Conservation (phyloP, 140 eudicot species). For the Eryngium alpinum region DNA sequence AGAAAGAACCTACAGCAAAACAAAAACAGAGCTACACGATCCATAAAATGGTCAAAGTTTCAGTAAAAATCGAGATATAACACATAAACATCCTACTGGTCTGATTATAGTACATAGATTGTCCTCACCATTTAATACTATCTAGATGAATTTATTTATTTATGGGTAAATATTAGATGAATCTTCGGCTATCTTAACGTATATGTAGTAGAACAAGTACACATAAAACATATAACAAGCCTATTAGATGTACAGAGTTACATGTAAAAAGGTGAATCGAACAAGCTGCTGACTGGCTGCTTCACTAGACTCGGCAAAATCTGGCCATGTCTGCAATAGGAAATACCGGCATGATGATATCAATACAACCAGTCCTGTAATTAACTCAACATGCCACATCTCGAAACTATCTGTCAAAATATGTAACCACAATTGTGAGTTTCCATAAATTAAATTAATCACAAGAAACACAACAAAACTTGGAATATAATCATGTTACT, state of each 20-base stretch:
- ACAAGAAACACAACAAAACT: too few relatives aligned
- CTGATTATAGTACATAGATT: too few relatives aligned
- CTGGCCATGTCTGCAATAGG: conserved; percentile 75
- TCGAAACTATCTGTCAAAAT: conserved; percentile 65
- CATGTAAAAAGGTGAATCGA: neutral
- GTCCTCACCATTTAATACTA: too few relatives aligned
- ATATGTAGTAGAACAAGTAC: neutral
- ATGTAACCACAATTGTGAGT: conserved; percentile 10
- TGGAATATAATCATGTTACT: too few relatives aligned
- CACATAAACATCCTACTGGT: neutral
- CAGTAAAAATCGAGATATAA: neutral
- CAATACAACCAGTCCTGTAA: conserved; percentile 61
- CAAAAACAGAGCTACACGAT: neutral
- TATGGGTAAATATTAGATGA: too few relatives aligned
- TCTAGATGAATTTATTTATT: too few relatives aligned
- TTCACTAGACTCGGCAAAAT: conserved; percentile 92
- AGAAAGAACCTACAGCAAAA: conserved; percentile 65
- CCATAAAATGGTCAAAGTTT: neutral
- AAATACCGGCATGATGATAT: conserved; percentile 68
- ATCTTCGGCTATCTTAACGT: neutral
- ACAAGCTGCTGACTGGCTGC: conserved; percentile 81
- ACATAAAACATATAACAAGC: neutral
- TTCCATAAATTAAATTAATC: neutral
- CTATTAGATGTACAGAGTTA: neutral
- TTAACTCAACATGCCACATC: conserved; percentile 68